phyloP scores from a whole-genome alignment of 176 grass and related monocot genomes.

The Pontederia paniculata region DNA sequence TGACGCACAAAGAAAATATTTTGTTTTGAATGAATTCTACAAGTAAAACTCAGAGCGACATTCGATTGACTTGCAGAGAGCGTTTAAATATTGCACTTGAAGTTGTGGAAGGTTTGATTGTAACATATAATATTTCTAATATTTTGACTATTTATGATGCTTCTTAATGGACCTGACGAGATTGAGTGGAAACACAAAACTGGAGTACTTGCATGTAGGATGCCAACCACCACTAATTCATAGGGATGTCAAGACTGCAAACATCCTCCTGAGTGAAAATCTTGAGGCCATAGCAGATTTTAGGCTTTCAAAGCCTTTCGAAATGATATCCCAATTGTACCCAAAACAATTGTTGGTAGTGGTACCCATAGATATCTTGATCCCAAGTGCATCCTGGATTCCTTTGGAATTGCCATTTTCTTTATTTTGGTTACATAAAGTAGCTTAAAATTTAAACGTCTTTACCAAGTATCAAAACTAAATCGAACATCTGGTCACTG shows the following conservation, averaged over 20 bases:
- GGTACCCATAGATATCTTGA: slow-evolving; percentile 12
- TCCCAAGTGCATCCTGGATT: too few species aligned
- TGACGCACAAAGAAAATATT: too few species aligned
- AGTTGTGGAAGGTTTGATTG: slow-evolving; percentile 11
- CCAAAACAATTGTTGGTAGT: slow-evolving; percentile 1
- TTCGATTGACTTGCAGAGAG: slow-evolving; percentile 3
- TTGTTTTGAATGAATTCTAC: too few species aligned
- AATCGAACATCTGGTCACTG: background rate
- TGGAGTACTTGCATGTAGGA: slow-evolving; percentile 14
- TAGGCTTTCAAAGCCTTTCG: slow-evolving; percentile 7
- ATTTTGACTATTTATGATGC: background rate
- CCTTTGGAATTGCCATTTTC: background rate
- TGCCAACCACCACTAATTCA: slow-evolving; percentile 18
- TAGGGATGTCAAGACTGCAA: slow-evolving; percentile 15
- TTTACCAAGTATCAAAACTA: background rate
- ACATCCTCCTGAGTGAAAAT: slow-evolving; percentile 17
- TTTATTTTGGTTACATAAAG: background rate
- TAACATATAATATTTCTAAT: background rate
- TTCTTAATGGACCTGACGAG: background rate
- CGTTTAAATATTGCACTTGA: slow-evolving; percentile 11
- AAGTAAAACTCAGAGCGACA: too few species aligned
- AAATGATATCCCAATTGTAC: background rate
- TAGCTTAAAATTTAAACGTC: background rate
- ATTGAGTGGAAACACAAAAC: background rate
- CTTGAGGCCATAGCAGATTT: slow-evolving; percentile 22